phyloP scores from a whole-genome alignment of 345 rosid species.

The Pistacia atlantica region DNA sequence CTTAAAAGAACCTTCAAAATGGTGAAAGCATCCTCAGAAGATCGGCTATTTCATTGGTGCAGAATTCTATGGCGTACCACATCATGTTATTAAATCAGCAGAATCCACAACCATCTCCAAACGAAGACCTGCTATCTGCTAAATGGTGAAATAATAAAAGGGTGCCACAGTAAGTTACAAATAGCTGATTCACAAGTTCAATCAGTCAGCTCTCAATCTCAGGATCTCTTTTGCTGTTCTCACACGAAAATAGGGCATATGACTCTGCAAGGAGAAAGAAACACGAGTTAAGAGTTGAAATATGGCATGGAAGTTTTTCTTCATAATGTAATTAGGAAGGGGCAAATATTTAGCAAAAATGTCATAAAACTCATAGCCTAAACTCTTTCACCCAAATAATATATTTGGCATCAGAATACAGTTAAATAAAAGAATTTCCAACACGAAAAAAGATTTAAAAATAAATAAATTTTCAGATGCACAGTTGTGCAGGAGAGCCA shows the following conservation, averaged over 20 bases:
- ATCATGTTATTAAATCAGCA: neutral
- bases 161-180: neutral
- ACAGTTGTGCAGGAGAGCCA: neutral
- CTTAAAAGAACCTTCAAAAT: neutral
- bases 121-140: neutral
- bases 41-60: neutral
- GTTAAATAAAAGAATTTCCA: neutral
- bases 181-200: constrained; percentile 10
- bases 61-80: neutral
- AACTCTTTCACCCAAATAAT: neutral
- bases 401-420: neutral
- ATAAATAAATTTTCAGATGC: neutral
- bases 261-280: constrained; percentile 51
- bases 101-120: neutral
- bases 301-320: neutral
- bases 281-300: neutral
- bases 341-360: neutral
- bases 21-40: neutral
- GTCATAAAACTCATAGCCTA: neutral
- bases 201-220: constrained; percentile 81
- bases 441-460: neutral
- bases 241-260: constrained; percentile 89
- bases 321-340: neutral
- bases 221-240: constrained; percentile 94
- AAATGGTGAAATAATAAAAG: neutral